Conservation (phyloP, 2,329 filamentous ascomycete genomes). For the Aureobasidium mangrovei region DNA sequence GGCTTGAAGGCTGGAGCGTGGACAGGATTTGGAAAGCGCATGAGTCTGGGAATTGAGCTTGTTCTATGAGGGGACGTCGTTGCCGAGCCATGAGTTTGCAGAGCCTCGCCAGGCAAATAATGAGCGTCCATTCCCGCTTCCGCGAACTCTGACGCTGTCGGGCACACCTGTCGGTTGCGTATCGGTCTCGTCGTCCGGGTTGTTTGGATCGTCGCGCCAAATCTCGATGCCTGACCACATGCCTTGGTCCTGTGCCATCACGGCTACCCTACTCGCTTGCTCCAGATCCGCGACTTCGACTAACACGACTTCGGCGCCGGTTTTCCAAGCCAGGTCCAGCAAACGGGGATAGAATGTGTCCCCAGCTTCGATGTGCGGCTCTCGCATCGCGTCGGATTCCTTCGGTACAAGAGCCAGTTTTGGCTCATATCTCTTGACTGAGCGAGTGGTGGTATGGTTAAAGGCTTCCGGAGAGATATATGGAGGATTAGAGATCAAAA, state of each 20-base stretch:
- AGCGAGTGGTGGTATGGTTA: slow-evolving; percentile 54
- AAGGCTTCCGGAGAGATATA: slow-evolving; percentile 68
- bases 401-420: slow-evolving; percentile 65
- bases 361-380: slow-evolving; percentile 20
- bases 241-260: slow-evolving; percentile 33
- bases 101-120: slow-evolving; percentile 34
- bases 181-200: slow-evolving; percentile 23
- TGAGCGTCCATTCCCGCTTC: slow-evolving; percentile 35
- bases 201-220: slow-evolving; percentile 61
- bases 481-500: slow-evolving; percentile 83
- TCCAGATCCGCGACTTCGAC: slow-evolving; percentile 63
- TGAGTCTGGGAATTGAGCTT: background rate
- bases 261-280: slow-evolving; percentile 58
- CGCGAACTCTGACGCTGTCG: slow-evolving; percentile 24
- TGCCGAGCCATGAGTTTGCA: slow-evolving; percentile 13
- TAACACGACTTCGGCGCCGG: slow-evolving; percentile 49
- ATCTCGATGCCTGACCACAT: slow-evolving; percentile 47
- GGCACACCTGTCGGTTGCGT: background rate
- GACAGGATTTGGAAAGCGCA: background rate
- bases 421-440: slow-evolving; percentile 77
- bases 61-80: background rate
- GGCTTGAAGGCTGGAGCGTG: background rate
- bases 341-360: slow-evolving; percentile 63
- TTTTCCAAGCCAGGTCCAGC: slow-evolving; percentile 43
- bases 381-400: background rate